Evolutionary conservation across 345 rosid species (phyloP), one percentile per base, ranked within the genome.

Genomic region (Laguncularia racemosa): DNA sequence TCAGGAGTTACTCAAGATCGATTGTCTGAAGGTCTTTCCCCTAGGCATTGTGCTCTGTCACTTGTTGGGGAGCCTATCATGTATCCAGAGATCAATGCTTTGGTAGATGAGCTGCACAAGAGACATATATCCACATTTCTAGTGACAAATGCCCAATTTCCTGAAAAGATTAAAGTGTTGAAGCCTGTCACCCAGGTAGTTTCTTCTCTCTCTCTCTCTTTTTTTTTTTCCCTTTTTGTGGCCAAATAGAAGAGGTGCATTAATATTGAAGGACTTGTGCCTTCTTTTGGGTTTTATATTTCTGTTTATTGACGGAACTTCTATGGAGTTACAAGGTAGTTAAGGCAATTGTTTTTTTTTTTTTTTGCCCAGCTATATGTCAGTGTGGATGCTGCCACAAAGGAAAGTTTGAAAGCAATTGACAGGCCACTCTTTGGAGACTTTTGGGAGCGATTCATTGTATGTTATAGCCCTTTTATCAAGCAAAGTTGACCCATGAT

Each of bases 31-130:
- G 99, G 97, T 65, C 85, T 93, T 45, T 70, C 83, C 45, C 97
- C 99, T 16, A 80, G 88, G 72, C 97, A 93, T 63, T 89, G 97
- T 85, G 96, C 99, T 53, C 70, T 93, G 40, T 93, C 97, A 43
- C 97, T 93, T 67, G 99, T 87, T 75, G 97, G 99, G 58, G 97
- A 93, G 72, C 97, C 99, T 18, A 89, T 93, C 50, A 87, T 93
- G 96, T 93, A 89, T 71, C 97, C 97, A 7, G 95, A 87, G 74
- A 93, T 89, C 65, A 93, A 87, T 65, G 64, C 73, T 33, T 91
- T 93, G 68, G 89, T 93, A 58, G 87, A 89, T 76, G 99, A 93
- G 72, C 83, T 93, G 69, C 99, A 89, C 56, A 63, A 63, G 60
- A 87, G 81, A 69, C 81, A 76, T 52, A 93, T 93, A 65, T 89